Evolutionary conservation across 2,329 filamentous ascomycete species (phyloP), one percentile per base, ranked within the genome.

Genomic region (Aspergillus latus): DNA sequence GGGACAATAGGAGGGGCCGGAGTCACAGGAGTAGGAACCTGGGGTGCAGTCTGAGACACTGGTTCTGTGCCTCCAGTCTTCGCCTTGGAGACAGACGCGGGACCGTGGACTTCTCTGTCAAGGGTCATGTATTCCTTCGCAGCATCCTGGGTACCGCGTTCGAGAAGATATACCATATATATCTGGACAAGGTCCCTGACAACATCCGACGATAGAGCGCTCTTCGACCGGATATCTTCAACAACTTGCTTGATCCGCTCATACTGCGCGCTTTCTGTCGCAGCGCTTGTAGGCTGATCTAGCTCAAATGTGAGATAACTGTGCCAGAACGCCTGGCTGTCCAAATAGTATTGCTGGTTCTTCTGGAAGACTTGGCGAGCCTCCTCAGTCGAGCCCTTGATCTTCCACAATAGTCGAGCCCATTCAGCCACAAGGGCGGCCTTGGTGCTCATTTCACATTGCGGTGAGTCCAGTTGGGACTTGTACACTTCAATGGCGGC

Each of bases 241-340:
- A 93, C 85, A 10, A 97, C 88, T 52, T 87, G 82, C 76, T 90
- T 90, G 69, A 97, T 85, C n/a, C 87, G 87, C 62, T 86, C 80
- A 51, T 86, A 85, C 55, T 91, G 85, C 55, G 84, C 78, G 1
- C 78, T 65, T 67, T 93, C 89, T 2, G 82, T 80, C 49, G 86
- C 83, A 1, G 80, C 76, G 59, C 78, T 86, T 1, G 87, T 88
- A 9, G 90, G 88, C 72, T 96, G 92, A 55, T 89, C 86, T 48
- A 95, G 80, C 77, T 99, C 94, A 68, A 99, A 96, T 57, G 88
- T 80, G 53, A 97, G 83, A 80, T 92, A 97, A 67, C 85, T 89
- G 64, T 86, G 81, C 93, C 94, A 99, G 79, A 97, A 97, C 43
- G 89, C 80, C 34, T 86, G 84, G 72, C 92, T 96, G 69, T 94